Percentiles rank a stretch among this genome's conserved stretches.
Conservation (phyloP, 108 stramenopile species). For the Parmales sp. region DNA sequence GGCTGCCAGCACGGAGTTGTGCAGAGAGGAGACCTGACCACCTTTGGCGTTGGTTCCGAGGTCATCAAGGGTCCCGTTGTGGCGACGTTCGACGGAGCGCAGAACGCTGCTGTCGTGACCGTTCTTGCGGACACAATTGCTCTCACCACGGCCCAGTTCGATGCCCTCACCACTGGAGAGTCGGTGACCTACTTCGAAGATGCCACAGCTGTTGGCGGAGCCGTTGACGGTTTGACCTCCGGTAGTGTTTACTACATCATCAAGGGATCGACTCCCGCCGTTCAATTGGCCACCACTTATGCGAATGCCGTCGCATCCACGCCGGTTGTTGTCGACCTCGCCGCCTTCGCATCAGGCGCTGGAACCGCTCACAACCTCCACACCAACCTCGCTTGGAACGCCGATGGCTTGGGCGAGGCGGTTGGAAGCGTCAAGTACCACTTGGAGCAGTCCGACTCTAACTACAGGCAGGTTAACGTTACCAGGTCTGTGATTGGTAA, state of each 20-base stretch:
- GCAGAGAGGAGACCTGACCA: conserved; percentile 7
- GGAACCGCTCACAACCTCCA: background rate
- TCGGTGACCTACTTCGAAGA: background rate
- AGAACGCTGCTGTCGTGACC: background rate
- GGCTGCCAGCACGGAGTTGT: conserved; percentile 31
- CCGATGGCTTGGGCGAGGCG: background rate
- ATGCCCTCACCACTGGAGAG: background rate
- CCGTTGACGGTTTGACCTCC: background rate
- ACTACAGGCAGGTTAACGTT: conserved; percentile 43
- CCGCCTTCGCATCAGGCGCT: background rate
- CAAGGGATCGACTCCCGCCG: background rate
- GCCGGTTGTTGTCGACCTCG: background rate
- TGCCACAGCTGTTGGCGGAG: background rate
- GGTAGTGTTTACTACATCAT: background rate
- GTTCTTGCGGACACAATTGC: background rate
- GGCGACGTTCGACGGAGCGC: too few species aligned
- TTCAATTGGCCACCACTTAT: background rate
- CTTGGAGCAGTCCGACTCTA: conserved; percentile 22
- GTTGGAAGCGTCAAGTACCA: conserved; percentile 20
- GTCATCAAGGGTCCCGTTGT: too few species aligned
- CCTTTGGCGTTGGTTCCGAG: too few species aligned
- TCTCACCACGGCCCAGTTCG: background rate
- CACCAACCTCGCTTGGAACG: background rate
- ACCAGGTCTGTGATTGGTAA: conserved; percentile 51
- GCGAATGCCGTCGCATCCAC: background rate